phyloP scores from a whole-genome alignment of 202 grass and related monocot species.

The Brachypodium distachyon region DNA sequence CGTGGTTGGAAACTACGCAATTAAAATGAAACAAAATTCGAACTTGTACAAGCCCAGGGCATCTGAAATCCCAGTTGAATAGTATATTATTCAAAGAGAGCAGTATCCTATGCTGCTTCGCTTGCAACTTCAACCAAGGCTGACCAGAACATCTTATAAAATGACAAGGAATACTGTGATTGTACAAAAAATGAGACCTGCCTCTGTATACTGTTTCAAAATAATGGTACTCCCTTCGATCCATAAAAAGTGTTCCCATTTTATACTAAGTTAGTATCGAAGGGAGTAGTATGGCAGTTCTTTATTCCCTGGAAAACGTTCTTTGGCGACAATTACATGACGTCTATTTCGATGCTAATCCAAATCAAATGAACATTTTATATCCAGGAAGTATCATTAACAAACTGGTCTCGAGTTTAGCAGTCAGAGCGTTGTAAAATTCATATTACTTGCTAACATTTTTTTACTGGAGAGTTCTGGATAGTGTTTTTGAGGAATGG shows the following conservation, averaged over 20 bases:
- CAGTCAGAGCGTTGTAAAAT: not conserved
- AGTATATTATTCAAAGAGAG: not conserved
- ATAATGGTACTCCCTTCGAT: too few relatives aligned
- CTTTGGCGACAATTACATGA: not conserved
- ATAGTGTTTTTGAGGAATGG: too few relatives aligned
- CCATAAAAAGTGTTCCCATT: too few relatives aligned
- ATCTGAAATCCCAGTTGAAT: not conserved
- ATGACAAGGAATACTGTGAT: not conserved
- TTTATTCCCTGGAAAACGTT: too few relatives aligned
- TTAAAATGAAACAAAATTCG: not conserved
- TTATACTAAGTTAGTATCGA: too few relatives aligned
- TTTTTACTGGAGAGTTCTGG: too few relatives aligned
- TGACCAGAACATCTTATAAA: not conserved
- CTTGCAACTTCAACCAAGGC: not conserved
- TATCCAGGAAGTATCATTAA: not conserved
- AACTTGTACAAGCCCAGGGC: not conserved
- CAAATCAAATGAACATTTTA: not conserved
- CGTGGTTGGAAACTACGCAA: not conserved
- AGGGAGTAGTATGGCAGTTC: not conserved
- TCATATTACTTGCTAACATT: not conserved
- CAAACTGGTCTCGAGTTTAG: not conserved
- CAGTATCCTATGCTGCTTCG: not conserved
- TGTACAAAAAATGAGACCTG: not conserved
- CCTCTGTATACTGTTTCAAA: not conserved
- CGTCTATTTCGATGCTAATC: not conserved